phyloP scores from a whole-genome alignment of 2,329 filamentous ascomycete genomes.

The Aspergillus quadrilineatus region DNA sequence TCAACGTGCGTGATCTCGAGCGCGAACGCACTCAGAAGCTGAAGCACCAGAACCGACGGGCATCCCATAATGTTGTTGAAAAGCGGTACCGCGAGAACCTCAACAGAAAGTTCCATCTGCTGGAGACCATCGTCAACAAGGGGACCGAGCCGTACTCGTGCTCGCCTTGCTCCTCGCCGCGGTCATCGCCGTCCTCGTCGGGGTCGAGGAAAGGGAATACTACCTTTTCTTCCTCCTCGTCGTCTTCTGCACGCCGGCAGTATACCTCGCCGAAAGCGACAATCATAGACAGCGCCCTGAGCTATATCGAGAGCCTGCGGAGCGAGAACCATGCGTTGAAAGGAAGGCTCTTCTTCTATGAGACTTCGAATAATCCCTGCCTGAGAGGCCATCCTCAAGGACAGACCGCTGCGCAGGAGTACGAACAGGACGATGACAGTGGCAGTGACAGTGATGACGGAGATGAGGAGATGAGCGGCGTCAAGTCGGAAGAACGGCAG shows the following conservation, averaged over 20 bases:
- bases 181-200: neutral
- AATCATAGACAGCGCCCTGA: neutral
- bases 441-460: too few species aligned
- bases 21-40: neutral
- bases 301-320: neutral
- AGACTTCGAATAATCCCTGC: neutral
- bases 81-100: conserved; percentile 11
- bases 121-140: conserved; percentile 1
- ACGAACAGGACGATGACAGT: too few species aligned
- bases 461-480: too few species aligned
- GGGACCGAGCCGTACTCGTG: conserved; percentile 11
- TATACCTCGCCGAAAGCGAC: neutral
- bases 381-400: neutral
- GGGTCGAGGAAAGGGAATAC: neutral
- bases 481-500: too few species aligned
- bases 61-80: conserved; percentile 12
- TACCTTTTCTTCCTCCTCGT: neutral
- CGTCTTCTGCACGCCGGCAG: neutral
- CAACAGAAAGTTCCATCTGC: conserved; percentile 3
- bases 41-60: neutral
- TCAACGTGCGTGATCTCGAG: neutral
- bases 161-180: conserved; percentile 13
- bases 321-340: neutral
- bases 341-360: neutral
- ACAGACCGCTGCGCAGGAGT: neutral